Percentiles rank a stretch among this genome's conserved stretches.
Conservation (phyloP, 371 early-diverging fungal species). For the Coemansia sp. region DNA sequence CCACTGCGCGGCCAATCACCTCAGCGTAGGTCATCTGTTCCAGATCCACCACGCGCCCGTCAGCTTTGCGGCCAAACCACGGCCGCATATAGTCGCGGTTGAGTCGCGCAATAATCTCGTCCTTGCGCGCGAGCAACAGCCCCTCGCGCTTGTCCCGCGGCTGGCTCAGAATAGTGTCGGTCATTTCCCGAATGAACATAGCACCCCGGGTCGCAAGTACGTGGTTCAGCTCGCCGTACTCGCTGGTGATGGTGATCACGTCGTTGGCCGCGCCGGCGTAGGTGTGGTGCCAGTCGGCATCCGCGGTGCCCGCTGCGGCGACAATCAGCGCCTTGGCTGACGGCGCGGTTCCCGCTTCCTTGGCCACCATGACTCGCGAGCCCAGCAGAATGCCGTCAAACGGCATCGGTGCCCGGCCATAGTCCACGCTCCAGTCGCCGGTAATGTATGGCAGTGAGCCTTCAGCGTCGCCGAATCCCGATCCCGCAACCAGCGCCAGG, state of each 20-base stretch:
- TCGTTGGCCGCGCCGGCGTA: constrained; percentile 79
- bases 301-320: constrained; percentile 81
- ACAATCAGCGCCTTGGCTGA: constrained; percentile 87
- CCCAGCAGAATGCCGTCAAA: constrained; percentile 94
- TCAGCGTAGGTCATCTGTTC: constrained; percentile 93
- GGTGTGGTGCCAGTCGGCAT: constrained; percentile 87
- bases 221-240: constrained; percentile 95
- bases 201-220: constrained; percentile 90
- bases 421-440: constrained; percentile 86
- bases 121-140: constrained; percentile 79
- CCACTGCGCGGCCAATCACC: constrained; percentile 79
- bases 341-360: constrained; percentile 81
- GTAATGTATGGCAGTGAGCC: constrained; percentile 21
- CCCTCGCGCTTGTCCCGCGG: constrained; percentile 84
- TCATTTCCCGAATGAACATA: constrained; percentile 83
- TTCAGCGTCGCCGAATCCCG: constrained; percentile 27
- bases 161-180: constrained; percentile 77
- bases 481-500: constrained; percentile 69
- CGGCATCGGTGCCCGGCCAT: constrained; percentile 91
- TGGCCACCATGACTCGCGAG: constrained; percentile 92
- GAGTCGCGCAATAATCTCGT: constrained; percentile 83
- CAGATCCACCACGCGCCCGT: constrained; percentile 71
- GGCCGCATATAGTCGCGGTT: constrained; percentile 78
- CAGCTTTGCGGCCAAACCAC: constrained; percentile 88
- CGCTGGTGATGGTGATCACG: constrained; percentile 85